Base-by-base conservation (phyloP, 2,329 filamentous ascomycete species). In the Penicillium occitanis region DNA sequence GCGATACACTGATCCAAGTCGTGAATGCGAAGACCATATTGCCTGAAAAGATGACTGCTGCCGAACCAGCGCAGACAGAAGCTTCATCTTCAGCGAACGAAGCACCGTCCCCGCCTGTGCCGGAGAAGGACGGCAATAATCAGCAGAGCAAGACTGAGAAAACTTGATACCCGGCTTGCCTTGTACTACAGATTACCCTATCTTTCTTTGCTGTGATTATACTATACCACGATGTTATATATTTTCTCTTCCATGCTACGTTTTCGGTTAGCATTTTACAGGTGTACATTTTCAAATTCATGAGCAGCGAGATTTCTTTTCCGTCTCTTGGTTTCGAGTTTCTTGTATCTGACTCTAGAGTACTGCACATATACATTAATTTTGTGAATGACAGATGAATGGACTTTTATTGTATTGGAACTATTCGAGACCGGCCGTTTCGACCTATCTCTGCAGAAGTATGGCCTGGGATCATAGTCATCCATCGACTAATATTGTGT, bases 1-100 rank as follows among this genome's bases (percentile, higher is more conserved):
- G 91, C 35, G 85, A 90, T 42, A 84, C 88, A 68, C 83, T 97
- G 5, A 79, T 88, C 13, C 85, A 86, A 64, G 63, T 81, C 22
- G 74, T 81, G 37, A 73, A 78, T 53, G 73, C 73, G 13, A 82
- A 82, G 69, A 69, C 69, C 5, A 74, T 76, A 33, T 65, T 70
- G n/a, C 61, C 71, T 2, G 66, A 65, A 10, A 63, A 53, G 44
- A 50, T 22, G 6, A n/a, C 6, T 44, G 11, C 62, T 55, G 6
- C 30, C 25, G 60, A 48, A 50, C 11, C 42, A n/a, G 19, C 13
- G 3, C 58, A 61, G 5, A 37, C 50, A 55, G 42, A 63, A 37
- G 44, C 19, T 7, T 28, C 61, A n/a, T 40, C 50, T 25, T 42
- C 50, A 28, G 22, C 35, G 22, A 51, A 30, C 11, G 44, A 58